Percentiles rank a stretch among this genome's conserved stretches.
Conservation (phyloP, 495 filamentous ascomycete genomes). For the Xylaria longipes region DNA sequence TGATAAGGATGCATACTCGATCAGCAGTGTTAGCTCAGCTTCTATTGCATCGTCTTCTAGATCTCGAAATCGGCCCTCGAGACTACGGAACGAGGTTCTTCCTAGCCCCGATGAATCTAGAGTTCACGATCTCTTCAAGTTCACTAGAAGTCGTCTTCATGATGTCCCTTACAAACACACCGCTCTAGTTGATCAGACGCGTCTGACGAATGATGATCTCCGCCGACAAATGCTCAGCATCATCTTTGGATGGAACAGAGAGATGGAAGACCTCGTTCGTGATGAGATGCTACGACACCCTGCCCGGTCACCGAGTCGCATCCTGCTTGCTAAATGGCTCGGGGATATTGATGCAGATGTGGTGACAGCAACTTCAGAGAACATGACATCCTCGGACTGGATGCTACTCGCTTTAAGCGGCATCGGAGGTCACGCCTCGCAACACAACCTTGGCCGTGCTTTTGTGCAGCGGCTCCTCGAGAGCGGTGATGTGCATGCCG, state of each 20-base stretch:
- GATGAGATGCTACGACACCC: slow-evolving; percentile 85
- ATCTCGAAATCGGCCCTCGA: slow-evolving; percentile 68
- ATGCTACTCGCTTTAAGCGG: slow-evolving; percentile 93
- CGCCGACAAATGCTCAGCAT: slow-evolving; percentile 90
- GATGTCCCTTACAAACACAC: slow-evolving; percentile 80
- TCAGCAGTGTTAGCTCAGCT: slow-evolving; percentile 59
- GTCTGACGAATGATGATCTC: slow-evolving; percentile 81
- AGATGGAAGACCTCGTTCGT: slow-evolving; percentile 79
- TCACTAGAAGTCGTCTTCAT: slow-evolving; percentile 70
- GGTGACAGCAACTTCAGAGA: slow-evolving; percentile 79
- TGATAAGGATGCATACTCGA: slow-evolving; percentile 65
- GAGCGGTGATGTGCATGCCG: slow-evolving; percentile 88
- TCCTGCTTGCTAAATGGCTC: slow-evolving; percentile 89
- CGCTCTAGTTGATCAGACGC: slow-evolving; percentile 63
- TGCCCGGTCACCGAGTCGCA: slow-evolving; percentile 72
- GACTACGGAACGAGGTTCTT: slow-evolving; percentile 82
- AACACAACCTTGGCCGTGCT: slow-evolving; percentile 88
- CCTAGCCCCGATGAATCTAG: slow-evolving; percentile 64
- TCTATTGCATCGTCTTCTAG: slow-evolving; percentile 70
- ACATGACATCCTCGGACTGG: slow-evolving; percentile 91
- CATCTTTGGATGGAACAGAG: slow-evolving; percentile 94
- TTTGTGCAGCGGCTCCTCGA: slow-evolving; percentile 92
- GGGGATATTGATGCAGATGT: slow-evolving; percentile 83
- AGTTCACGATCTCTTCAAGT: slow-evolving; percentile 72
- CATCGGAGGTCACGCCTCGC: slow-evolving; percentile 78